Percentiles rank a stretch among this genome's conserved stretches.
These are phyloP conservation scores for Erodium maritimum DNA, from an alignment of 345 rosid genomes.

Conservation along the genomic window DNA sequence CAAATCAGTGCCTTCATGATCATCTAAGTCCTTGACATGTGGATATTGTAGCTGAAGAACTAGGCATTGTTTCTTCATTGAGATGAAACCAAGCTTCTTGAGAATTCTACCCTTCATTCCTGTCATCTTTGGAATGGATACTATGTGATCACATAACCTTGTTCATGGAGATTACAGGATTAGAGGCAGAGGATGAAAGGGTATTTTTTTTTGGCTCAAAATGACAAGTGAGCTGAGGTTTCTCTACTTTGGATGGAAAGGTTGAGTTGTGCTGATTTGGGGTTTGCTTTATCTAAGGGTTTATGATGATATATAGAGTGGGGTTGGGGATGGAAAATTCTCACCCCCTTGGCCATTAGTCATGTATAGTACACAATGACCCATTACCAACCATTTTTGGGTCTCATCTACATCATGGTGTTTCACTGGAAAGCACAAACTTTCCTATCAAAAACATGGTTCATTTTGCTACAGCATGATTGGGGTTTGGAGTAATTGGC, in stretches of 20 bases:
- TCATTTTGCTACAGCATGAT: neutral
- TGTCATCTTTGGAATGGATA: too few species aligned
- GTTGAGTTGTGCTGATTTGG: neutral
- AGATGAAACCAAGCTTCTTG: slow-evolving; percentile 45
- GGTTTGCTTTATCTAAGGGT: neutral
- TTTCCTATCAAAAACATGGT: neutral
- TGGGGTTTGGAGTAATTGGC: neutral
- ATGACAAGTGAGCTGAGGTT: too few species aligned
- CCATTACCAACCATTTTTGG: neutral
- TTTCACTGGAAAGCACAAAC: neutral
- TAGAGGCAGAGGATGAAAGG: too few species aligned
- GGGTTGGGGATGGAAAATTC: neutral
- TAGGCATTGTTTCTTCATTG: slow-evolving; percentile 36
- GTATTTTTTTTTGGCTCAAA: too few species aligned
- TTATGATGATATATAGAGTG: too few species aligned
- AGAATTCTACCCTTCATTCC: slow-evolving; percentile 54
- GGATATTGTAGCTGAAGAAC: slow-evolving; percentile 22
- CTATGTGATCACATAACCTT: too few species aligned
- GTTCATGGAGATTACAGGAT: too few species aligned
- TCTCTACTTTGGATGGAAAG: too few species aligned
- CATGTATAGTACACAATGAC: neutral
- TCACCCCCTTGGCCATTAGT: neutral
- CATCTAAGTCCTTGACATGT: slow-evolving; percentile 13
- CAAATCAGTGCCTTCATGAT: slow-evolving; percentile 7
- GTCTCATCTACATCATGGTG: neutral